Percentiles rank a stretch among this genome's conserved stretches.
phyloP scores from a whole-genome alignment of 495 filamentous ascomycete genomes.

The Tuber borchii region DNA sequence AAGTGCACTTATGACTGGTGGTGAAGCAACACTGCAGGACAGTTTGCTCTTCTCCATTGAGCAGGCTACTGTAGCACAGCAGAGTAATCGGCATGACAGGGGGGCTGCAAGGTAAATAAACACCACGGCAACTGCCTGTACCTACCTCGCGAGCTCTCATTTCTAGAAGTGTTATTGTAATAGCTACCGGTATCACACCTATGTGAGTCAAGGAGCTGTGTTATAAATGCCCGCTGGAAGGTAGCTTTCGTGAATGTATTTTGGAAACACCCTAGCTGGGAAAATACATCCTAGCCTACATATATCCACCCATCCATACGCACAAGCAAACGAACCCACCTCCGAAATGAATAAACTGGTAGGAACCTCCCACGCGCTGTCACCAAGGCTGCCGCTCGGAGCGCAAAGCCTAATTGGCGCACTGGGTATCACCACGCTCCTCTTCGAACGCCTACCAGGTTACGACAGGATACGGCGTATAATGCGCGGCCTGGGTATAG shows the following conservation, averaged over 20 bases:
- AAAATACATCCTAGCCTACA: not conserved
- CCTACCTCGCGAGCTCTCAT: not conserved
- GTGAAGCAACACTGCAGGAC: not conserved
- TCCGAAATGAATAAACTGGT: not conserved
- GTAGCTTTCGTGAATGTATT: not conserved
- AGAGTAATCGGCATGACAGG: not conserved
- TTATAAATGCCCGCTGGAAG: not conserved
- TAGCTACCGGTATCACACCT: not conserved
- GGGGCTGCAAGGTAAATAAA: not conserved
- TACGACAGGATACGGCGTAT: constrained; percentile 13
- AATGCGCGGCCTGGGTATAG: constrained; percentile 15
- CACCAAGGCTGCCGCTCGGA: constrained; percentile 9
- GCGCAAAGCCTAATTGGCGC: constrained; percentile 16
- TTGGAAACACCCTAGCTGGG: not conserved
- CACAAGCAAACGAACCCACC: not conserved
- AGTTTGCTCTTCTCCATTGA: not conserved
- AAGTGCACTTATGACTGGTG: not conserved
- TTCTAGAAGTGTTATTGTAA: not conserved
- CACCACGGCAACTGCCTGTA: not conserved
- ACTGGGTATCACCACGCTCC: constrained; percentile 20
- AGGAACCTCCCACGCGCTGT: not conserved
- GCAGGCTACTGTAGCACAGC: not conserved
- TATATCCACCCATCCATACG: not conserved
- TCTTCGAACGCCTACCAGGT: constrained; percentile 27
- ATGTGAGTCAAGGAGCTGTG: not conserved